Evolutionary conservation across 2,329 filamentous ascomycete genomes (phyloP), one percentile per base, ranked within the genome.

Genomic region (Cercospora sojina): DNA sequence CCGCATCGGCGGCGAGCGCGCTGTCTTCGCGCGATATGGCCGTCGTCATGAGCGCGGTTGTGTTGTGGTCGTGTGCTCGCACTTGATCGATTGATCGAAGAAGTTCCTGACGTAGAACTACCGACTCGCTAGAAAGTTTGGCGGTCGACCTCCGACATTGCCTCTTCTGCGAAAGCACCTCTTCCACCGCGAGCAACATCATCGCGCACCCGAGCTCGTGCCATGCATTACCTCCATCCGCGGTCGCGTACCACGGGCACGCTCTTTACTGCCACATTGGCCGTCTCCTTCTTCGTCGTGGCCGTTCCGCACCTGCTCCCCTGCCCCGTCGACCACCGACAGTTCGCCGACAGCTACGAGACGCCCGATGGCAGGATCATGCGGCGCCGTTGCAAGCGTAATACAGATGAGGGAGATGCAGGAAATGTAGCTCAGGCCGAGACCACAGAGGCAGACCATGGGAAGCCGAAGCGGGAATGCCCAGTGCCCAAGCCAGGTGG

Each of bases 211-310:
- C 18, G 18, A 23, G 2, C 10, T 23, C 18, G 25, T 20, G 57
- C 43, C 16, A 76, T 76, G 74, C 74, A 76, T 65, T 70, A 94
- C 80, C 88, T 99, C 49, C 95, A 99, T 79, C 95, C 95, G 35
- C 90, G 93, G 79, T 98, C 94, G 72, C 90, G 92, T 74, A 91
- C 92, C 82, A 99, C 95, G 74, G 93, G 91, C 64, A 95, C 93
- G 55, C 89, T 99, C 67, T 99, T 99, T 82, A 93, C 92, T 59
- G 92, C 91, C n/a, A 98, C 94, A 1, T 86, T 98, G 63, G 85
- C 91, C 69, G 89, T 93, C 32, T 95, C 91, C 73, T 97, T 99
- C 79, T 86, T 97, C 70, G 93, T 99, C 69, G 95, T 99, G 62
- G 92, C 88, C 31, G 84, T 97, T 53, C 95, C 95, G 23, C 95